Conservation (phyloP, 306 rosid species). For the Luffa aegyptiaca region DNA sequence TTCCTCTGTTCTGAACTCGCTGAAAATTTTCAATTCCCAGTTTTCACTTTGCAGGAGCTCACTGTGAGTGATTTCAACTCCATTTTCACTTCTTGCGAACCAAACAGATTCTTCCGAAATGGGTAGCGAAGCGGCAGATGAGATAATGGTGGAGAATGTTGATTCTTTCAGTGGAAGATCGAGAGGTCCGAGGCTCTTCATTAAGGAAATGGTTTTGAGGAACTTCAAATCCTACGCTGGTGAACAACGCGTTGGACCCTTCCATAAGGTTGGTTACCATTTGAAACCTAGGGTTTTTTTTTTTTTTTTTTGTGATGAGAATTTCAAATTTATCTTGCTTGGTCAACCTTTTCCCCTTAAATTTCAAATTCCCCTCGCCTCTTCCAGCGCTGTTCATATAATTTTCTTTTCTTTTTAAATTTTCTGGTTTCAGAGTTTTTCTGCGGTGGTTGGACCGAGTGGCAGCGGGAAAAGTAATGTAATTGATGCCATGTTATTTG, state of each 20-base stretch:
- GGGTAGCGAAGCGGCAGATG: constrained; percentile 33
- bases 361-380: neutral
- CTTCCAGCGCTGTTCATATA: too few species aligned
- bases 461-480: constrained; percentile 98
- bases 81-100: neutral
- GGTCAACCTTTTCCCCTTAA: neutral
- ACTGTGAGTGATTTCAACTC: neutral
- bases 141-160: constrained; percentile 19
- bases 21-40: neutral
- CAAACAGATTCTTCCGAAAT: neutral
- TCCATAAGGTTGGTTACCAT: constrained; percentile 62
- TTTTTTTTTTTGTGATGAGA: neutral
- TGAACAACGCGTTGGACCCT: constrained; percentile 91
- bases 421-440: constrained; percentile 57
- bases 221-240: constrained; percentile 97
- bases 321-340: neutral
- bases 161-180: constrained; percentile 24
- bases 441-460: constrained; percentile 96
- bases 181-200: constrained; percentile 60
- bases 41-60: neutral
- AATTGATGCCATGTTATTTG: constrained; percentile 89
- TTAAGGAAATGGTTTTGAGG: constrained; percentile 83
- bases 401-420: neutral
- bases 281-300: constrained; percentile 10
- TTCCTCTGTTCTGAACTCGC: neutral